Evolutionary conservation across 768 basidiomycete species (phyloP).

Genomic region (Psilocybe subaeruginosa): DNA sequence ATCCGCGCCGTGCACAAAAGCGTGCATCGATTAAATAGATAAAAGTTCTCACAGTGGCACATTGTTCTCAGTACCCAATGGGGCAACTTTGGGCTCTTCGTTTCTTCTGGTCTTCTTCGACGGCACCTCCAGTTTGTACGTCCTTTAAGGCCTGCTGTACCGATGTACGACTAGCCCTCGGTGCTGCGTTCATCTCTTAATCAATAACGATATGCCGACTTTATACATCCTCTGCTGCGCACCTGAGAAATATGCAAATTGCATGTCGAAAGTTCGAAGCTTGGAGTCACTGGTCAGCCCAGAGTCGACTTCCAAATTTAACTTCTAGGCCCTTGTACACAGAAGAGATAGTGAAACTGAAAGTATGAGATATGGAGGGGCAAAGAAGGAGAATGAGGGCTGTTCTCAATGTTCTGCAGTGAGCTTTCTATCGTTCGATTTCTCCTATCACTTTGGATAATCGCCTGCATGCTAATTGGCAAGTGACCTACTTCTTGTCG

Average conservation of each 20-base stretch:
- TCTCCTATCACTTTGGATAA: conserved; percentile 1
- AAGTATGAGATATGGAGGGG: not conserved
- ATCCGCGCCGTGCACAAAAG: not conserved
- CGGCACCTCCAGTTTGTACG: not conserved
- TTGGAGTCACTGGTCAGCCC: too few species aligned
- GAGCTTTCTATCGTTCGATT: conserved; percentile 4
- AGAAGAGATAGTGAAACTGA: not conserved
- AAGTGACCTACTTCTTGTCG: conserved; percentile 18
- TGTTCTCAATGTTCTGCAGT: not conserved
- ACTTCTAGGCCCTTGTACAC: too few species aligned
- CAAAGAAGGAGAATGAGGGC: not conserved
- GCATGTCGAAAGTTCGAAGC: too few species aligned
- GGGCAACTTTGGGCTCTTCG: not conserved
- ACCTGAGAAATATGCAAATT: not conserved
- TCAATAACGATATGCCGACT: not conserved
- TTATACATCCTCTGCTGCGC: not conserved
- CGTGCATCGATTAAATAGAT: not conserved
- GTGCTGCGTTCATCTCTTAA: not conserved
- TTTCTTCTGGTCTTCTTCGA: not conserved
- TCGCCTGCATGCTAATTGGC: not conserved
- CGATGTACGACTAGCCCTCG: not conserved
- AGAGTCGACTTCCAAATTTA: not conserved
- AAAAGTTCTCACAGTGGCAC: not conserved
- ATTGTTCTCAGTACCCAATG: not conserved
- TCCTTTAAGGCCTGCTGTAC: not conserved